Percentiles rank a stretch among this genome's conserved stretches.
Conservation (phyloP, 73 alveolate species). For the Paraurostyla sp. region DNA sequence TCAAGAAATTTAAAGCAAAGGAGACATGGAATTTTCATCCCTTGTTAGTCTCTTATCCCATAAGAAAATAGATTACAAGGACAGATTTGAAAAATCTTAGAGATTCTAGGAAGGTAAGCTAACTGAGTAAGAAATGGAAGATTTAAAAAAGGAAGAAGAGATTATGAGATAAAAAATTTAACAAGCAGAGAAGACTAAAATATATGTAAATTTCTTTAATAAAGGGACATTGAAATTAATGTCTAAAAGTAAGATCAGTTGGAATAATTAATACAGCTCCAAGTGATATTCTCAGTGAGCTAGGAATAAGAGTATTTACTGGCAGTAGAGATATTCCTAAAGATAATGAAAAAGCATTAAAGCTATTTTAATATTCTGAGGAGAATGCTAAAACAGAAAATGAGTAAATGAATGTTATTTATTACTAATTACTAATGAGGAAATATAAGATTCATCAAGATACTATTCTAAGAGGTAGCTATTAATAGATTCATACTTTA, state of each 20-base stretch:
- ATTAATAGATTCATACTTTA: neutral
- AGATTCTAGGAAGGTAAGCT: neutral
- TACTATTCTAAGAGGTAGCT: neutral
- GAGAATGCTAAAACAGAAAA: slow-evolving; percentile 52
- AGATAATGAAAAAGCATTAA: slow-evolving; percentile 57
- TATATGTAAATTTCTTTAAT: slow-evolving; percentile 41
- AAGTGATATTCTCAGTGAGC: slow-evolving; percentile 42
- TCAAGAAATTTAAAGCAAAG: neutral
- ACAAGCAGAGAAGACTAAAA: slow-evolving; percentile 48
- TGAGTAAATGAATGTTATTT: slow-evolving; percentile 44
- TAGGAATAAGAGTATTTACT: slow-evolving; percentile 67
- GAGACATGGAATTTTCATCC: slow-evolving; percentile 35
- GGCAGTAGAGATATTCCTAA: slow-evolving; percentile 75
- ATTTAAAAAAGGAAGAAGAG: neutral
- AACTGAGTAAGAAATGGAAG: slow-evolving; percentile 38
- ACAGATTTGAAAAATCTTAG: neutral
- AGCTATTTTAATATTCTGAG: slow-evolving; percentile 34
- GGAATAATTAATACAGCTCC: slow-evolving; percentile 34
- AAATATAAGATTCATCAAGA: slow-evolving; percentile 23
- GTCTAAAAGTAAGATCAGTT: slow-evolving; percentile 1
- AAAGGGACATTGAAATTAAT: neutral
- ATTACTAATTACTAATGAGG: slow-evolving; percentile 41
- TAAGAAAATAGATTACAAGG: slow-evolving; percentile 43
- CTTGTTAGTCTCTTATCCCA: neutral
- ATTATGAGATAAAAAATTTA: neutral